Conservation (phyloP, 2,329 filamentous ascomycete species). For the Phyllachora maydis region DNA sequence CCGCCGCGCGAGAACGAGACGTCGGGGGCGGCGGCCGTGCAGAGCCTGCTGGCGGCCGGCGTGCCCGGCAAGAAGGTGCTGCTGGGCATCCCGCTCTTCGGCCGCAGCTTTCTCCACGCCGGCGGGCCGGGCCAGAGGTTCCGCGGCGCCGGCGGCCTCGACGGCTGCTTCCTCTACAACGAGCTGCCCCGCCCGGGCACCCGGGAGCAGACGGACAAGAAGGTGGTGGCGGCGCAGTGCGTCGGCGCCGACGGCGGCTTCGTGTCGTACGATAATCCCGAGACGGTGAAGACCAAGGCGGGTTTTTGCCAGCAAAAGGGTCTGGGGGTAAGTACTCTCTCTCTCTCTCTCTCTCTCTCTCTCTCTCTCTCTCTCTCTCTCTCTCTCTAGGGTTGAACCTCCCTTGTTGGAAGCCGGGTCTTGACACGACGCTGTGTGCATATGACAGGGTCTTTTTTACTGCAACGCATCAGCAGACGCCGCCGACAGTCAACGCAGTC, state of each 20-base stretch:
- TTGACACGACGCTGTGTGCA: slow-evolving; percentile 2
- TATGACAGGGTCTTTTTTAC: slow-evolving; percentile 51
- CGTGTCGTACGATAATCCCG: slow-evolving; percentile 60
- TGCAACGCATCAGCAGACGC: slow-evolving; percentile 61
- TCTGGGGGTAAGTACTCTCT: slow-evolving; percentile 31
- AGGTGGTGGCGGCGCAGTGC: slow-evolving; percentile 50
- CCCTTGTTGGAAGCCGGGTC: slow-evolving; percentile 1
- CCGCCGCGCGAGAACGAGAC: slow-evolving; percentile 39
- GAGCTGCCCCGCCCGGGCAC: slow-evolving; percentile 41
- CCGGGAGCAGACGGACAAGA: slow-evolving; percentile 46
- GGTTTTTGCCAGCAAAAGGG: slow-evolving; percentile 49
- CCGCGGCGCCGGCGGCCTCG: slow-evolving; percentile 32
- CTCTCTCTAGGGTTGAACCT: slow-evolving; percentile 2
- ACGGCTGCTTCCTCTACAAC: slow-evolving; percentile 55
- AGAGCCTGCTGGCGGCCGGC: slow-evolving; percentile 42
- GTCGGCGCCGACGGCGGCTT: slow-evolving; percentile 56
- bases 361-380: slow-evolving; percentile 3
- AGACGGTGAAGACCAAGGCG: slow-evolving; percentile 58
- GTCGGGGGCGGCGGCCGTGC: slow-evolving; percentile 43
- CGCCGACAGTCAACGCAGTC: slow-evolving; percentile 30
- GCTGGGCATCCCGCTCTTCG: slow-evolving; percentile 56
- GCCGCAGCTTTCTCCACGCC: slow-evolving; percentile 51
- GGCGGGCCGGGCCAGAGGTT: slow-evolving; percentile 42
- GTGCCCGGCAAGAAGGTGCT: slow-evolving; percentile 54
- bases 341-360: slow-evolving; percentile 1